These are phyloP conservation scores for Rhodotorula sp. DNA, from an alignment of 1,284 basidiomycete genomes.

Conservation along the genomic window DNA sequence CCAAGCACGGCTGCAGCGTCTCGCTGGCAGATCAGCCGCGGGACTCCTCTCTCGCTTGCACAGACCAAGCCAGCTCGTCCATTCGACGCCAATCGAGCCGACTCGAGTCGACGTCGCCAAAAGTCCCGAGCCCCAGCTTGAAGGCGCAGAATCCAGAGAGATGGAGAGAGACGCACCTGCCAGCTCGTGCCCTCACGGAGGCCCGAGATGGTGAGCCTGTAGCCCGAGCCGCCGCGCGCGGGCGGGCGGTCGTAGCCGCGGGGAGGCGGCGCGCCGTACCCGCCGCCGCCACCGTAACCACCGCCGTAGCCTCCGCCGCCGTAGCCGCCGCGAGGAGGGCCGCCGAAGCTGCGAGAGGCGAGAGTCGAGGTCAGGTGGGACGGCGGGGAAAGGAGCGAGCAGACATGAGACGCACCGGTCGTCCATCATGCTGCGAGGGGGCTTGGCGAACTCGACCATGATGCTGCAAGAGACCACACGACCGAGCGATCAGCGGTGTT, in stretches of 20 bases:
- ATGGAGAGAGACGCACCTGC: slow-evolving; percentile 69
- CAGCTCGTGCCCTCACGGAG: slow-evolving; percentile 90
- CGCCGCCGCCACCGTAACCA: slow-evolving; percentile 12
- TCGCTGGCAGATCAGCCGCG: neutral
- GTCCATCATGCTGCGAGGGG: slow-evolving; percentile 40
- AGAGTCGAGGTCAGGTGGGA: neutral
- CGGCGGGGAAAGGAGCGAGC: too few relatives aligned
- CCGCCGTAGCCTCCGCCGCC: slow-evolving; percentile 28
- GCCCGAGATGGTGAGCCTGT: slow-evolving; percentile 78
- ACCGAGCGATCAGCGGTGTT: neutral
- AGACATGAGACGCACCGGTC: slow-evolving; percentile 24
- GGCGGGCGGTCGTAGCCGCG: slow-evolving; percentile 30
- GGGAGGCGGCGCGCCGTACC: slow-evolving; percentile 4
- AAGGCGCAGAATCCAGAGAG: neutral
- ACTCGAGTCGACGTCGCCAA: neutral
- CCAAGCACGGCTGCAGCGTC: slow-evolving; percentile 11
- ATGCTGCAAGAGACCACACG: slow-evolving; percentile 26
- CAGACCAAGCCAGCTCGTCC: too few relatives aligned
- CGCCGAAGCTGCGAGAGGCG: slow-evolving; percentile 54
- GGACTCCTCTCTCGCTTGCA: neutral
- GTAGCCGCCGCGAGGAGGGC: slow-evolving; percentile 35
- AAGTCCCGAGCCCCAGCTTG: too few relatives aligned
- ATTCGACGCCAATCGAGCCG: too few relatives aligned
- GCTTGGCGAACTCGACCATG: slow-evolving; percentile 46
- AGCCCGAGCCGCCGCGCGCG: slow-evolving; percentile 55